Evolutionary conservation across 2,329 filamentous ascomycete species (phyloP).

Genomic region (Epichloe glyceriae): DNA sequence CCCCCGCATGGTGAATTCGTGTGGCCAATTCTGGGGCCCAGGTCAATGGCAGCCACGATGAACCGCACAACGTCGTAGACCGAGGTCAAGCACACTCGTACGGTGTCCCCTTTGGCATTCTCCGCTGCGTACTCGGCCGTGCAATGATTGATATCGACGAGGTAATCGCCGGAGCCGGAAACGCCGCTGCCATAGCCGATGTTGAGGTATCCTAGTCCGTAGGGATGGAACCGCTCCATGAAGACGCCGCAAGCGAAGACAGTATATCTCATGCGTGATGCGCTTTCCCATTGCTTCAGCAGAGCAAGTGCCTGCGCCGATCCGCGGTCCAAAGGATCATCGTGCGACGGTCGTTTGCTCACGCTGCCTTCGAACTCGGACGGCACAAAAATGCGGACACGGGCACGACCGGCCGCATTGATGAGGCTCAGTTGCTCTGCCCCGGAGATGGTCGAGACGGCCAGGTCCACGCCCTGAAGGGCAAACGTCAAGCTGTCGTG

Average conservation of each 20-base stretch:
- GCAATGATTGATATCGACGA: conserved; percentile 47
- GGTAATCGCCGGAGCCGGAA: conserved; percentile 46
- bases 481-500: conserved; percentile 46
- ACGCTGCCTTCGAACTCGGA: conserved; percentile 63
- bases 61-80: conserved; percentile 59
- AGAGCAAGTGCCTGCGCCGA: conserved; percentile 42
- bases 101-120: conserved; percentile 34
- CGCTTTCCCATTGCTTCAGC: conserved; percentile 39
- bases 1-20: conserved; percentile 56
- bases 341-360: conserved; percentile 32
- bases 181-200: conserved; percentile 46
- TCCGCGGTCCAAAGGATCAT: conserved; percentile 49
- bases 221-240: conserved; percentile 61
- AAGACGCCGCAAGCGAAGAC: conserved; percentile 63
- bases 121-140: conserved; percentile 47
- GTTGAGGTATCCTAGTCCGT: conserved; percentile 45
- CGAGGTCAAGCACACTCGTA: conserved; percentile 54
- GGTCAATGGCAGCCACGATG: conserved; percentile 53
- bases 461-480: conserved; percentile 58
- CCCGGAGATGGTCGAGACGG: conserved; percentile 62
- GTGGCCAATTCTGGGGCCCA: conserved; percentile 49
- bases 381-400: conserved; percentile 58
- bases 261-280: conserved; percentile 49
- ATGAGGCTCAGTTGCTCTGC: conserved; percentile 57
- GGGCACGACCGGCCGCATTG: conserved; percentile 51